Conservation (phyloP, 208 protist genomes). For the Trypanosoma mega region DNA sequence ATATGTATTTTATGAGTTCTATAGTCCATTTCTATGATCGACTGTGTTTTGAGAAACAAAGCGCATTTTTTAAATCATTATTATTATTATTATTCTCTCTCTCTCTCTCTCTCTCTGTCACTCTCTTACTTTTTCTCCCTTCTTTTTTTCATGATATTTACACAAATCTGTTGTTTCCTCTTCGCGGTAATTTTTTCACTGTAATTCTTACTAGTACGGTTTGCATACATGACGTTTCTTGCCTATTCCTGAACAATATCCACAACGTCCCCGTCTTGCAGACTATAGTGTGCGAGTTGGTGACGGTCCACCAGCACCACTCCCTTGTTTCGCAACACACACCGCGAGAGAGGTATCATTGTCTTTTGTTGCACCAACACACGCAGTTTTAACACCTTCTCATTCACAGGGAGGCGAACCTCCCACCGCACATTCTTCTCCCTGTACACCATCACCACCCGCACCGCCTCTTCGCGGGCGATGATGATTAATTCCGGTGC, state of each 20-base stretch:
- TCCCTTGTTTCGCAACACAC: conserved; percentile 38
- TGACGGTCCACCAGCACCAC: conserved; percentile 69
- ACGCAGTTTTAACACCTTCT: conserved; percentile 79
- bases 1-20: too few relatives aligned
- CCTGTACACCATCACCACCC: conserved; percentile 52
- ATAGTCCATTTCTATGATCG: too few relatives aligned
- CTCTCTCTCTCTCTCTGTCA: neutral
- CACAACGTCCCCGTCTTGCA: conserved; percentile 62
- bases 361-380: conserved; percentile 75
- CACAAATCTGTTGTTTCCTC: too few relatives aligned
- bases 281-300: conserved; percentile 66
- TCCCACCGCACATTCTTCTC: conserved; percentile 71
- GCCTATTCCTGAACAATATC: conserved; percentile 77
- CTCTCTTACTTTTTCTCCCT: neutral
- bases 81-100: conserved; percentile 11
- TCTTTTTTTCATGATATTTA: neutral
- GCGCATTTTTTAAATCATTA: conserved; percentile 5
- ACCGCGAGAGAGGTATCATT: conserved; percentile 83
- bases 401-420: conserved; percentile 42
- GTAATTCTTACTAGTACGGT: too few relatives aligned
- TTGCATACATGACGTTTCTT: too few relatives aligned
- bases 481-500: conserved; percentile 62
- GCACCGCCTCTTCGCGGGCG: conserved; percentile 58
- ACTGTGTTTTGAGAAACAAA: too few relatives aligned
- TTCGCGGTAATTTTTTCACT: too few relatives aligned